Evolutionary conservation across 2,329 filamentous ascomycete species (phyloP), one percentile per base, ranked within the genome.

Genomic region (Coccinonectria pachysandricola): DNA sequence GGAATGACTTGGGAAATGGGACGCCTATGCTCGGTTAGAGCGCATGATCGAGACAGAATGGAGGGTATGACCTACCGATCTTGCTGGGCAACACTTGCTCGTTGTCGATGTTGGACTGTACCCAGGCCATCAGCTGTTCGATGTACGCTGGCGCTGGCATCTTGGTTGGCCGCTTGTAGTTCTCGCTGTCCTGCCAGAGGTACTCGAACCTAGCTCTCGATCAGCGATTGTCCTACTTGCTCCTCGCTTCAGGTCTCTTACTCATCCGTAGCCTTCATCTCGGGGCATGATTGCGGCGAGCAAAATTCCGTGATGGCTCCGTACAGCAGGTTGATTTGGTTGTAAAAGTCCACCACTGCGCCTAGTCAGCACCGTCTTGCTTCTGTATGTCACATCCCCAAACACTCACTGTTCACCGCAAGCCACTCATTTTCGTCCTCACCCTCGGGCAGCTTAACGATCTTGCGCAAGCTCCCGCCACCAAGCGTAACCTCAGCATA

Each of bases 221-320:
- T 52, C 29, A 49, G 42, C 18, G 15, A 24, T 10, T 7, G 11
- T 19, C 16, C 7, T 15, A 16, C 10, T 8, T 12, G 8, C 4
- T 24, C 11, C 6, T 15, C n/a, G 5, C 9, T 4, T 17, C n/a
- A 5, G 2, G 4, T n/a, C 10, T 17, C 74, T 39, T 69, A 91
- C 80, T 98, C 91, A 61, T 98, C 92, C 7, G 91, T 98, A n/a
- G 91, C 91, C 60, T 98, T 98, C 91, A 98, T 98, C 62, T 96
- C 91, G 1, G 91, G 91, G 56, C 91, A 98, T 39, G 86, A 86
- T 53, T 91, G 81, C 16, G 91, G 88, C 14, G 91, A 96, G 67
- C 91, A 98, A 60, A 98, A 98, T 54, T 98, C 91, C 34, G 91
- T 98, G 53, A 98, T 98, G 41, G 91, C 91, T 33, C 92, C 92